Percentiles rank a stretch among this genome's conserved stretches.
phyloP scores from a whole-genome alignment of 139 green algal species.

The Haematococcus lacustris region DNA sequence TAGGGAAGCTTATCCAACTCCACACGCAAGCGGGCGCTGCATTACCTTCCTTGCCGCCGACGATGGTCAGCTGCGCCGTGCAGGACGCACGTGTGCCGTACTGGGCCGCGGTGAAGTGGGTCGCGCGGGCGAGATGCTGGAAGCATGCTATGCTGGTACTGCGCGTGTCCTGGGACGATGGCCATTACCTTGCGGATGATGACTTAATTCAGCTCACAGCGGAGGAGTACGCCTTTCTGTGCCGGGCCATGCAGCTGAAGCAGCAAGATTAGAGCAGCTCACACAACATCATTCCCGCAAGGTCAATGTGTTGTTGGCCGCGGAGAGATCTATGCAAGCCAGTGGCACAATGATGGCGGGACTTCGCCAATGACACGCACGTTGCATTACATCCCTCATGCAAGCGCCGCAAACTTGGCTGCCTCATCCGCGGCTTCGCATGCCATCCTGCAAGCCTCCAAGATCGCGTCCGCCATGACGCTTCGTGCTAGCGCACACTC shows the following conservation, averaged over 20 bases:
- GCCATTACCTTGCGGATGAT: too few relatives aligned
- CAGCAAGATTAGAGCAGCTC: not conserved
- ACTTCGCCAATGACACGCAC: too few relatives aligned
- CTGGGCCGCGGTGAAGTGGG: constrained; percentile 53
- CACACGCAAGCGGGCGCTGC: not conserved
- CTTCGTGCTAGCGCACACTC: too few relatives aligned
- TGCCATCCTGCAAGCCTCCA: too few relatives aligned
- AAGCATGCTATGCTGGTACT: not conserved
- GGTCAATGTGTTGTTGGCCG: not conserved
- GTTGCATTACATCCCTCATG: too few relatives aligned
- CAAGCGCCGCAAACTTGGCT: too few relatives aligned
- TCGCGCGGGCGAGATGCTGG: constrained; percentile 18
- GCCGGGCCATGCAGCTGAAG: not conserved
- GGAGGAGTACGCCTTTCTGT: not conserved
- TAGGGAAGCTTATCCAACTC: not conserved
- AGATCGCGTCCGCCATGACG: too few relatives aligned
- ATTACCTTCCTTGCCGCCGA: not conserved
- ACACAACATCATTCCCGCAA: not conserved
- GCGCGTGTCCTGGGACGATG: not conserved
- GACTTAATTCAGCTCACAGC: not conserved
- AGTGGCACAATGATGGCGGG: too few relatives aligned
- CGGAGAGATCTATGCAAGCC: too few relatives aligned
- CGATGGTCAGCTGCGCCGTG: constrained; percentile 28
- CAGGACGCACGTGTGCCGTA: constrained; percentile 46
- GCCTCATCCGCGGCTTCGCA: too few relatives aligned